Percentiles rank a stretch among this genome's conserved stretches.
Conservation (phyloP, 768 basidiomycete genomes). For the Russula emetica region DNA sequence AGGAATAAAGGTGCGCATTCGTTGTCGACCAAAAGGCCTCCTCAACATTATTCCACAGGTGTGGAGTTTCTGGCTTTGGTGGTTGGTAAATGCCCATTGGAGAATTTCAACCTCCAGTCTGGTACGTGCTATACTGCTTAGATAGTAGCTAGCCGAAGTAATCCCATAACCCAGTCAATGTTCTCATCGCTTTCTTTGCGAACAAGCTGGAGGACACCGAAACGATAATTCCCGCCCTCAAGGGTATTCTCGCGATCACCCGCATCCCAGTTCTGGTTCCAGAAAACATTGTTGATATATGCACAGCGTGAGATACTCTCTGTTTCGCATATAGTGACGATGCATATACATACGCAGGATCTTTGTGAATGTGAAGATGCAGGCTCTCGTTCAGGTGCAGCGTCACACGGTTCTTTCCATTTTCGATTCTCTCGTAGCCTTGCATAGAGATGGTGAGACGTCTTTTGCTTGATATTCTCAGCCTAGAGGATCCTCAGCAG, state of each 20-base stretch:
- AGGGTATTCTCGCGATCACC: conserved; percentile 66
- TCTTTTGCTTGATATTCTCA: neutral
- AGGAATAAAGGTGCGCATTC: conserved; percentile 65
- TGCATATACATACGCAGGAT: conserved; percentile 44
- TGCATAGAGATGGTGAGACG: conserved; percentile 50
- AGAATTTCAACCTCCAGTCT: conserved; percentile 72
- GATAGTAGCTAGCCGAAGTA: neutral
- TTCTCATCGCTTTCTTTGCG: conserved; percentile 77
- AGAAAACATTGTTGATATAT: conserved; percentile 57
- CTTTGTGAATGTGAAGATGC: conserved; percentile 76
- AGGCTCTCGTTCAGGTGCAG: conserved; percentile 72
- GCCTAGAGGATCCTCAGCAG: conserved; percentile 16
- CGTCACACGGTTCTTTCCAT: conserved; percentile 79
- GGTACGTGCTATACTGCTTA: conserved; percentile 45
- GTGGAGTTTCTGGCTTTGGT: conserved; percentile 78
- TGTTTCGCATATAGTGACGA: neutral
- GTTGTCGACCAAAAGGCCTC: neutral
- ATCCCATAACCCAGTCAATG: conserved; percentile 55
- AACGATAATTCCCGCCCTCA: conserved; percentile 76
- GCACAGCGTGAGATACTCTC: conserved; percentile 50
- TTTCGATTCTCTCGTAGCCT: conserved; percentile 71
- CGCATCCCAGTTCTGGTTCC: conserved; percentile 58
- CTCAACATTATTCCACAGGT: conserved; percentile 44
- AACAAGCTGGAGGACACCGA: conserved; percentile 84
- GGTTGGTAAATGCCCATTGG: conserved; percentile 53